Evolutionary conservation across 2,329 filamentous ascomycete genomes (phyloP).

Genomic region (Nemania sp.): DNA sequence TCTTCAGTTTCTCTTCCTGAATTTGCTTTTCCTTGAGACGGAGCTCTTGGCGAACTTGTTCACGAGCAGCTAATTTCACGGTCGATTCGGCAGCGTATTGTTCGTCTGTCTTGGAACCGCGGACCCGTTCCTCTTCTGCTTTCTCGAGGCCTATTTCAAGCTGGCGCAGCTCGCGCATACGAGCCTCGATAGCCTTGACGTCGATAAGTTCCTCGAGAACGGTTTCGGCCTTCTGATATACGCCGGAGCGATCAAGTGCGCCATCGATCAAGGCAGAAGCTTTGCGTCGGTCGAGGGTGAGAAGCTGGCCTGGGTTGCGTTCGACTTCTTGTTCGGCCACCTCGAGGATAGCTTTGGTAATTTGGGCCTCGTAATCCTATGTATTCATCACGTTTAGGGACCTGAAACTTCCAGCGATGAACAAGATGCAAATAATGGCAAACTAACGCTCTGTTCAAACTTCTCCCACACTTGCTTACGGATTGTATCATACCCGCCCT

Average conservation of each 20-base stretch:
- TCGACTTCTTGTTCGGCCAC: conserved; percentile 76
- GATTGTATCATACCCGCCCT: conserved; percentile 78
- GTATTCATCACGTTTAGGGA: conserved; percentile 15
- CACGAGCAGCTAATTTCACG: conserved; percentile 61
- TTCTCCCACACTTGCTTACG: conserved; percentile 78
- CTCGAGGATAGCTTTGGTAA: conserved; percentile 68
- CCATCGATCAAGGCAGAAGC: conserved; percentile 77
- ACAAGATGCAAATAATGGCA: neutral
- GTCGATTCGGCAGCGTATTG: conserved; percentile 72
- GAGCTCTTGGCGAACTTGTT: conserved; percentile 63
- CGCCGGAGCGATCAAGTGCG: conserved; percentile 73
- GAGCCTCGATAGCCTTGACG: conserved; percentile 66
- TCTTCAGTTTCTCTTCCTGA: conserved; percentile 63
- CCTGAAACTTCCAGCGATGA: neutral
- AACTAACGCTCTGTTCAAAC: conserved; percentile 68
- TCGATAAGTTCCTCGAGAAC: conserved; percentile 71
- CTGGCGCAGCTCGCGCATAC: conserved; percentile 68
- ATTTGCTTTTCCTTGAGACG: conserved; percentile 61
- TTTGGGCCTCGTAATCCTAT: conserved; percentile 70
- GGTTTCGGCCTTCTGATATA: conserved; percentile 72
- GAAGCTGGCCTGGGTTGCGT: conserved; percentile 69
- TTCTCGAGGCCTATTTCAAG: conserved; percentile 71
- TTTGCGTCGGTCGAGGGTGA: conserved; percentile 73
- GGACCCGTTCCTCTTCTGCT: conserved; percentile 65
- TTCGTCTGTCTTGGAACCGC: conserved; percentile 72